Percentiles rank a stretch among this genome's conserved stretches.
Conservation (phyloP, 2,329 filamentous ascomycete genomes). For the Blastomyces parvus region DNA sequence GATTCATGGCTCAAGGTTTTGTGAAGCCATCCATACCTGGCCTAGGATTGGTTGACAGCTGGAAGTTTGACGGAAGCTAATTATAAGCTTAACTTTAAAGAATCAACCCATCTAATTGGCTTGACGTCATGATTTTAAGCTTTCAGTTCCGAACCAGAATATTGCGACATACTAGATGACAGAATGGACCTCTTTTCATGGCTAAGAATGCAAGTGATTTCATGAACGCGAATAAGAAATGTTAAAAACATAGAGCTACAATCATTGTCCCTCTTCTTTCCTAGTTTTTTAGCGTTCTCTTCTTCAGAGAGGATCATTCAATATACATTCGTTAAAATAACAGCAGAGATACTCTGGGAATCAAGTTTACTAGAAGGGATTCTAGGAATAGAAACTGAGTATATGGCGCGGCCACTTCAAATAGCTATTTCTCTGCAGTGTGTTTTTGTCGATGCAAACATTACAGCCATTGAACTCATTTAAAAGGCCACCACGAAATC, state of each 20-base stretch:
- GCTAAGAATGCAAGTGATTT: no score
- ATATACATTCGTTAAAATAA: background rate
- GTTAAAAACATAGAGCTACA: background rate
- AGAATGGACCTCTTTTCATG: no score
- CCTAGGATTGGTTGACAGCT: background rate
- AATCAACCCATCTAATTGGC: background rate
- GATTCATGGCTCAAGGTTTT: no score
- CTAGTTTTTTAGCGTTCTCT: background rate
- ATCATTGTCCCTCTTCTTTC: background rate
- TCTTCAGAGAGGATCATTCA: background rate
- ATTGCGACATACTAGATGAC: no score
- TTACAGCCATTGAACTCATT: conserved; percentile 10
- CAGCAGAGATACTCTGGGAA: background rate
- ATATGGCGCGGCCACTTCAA: conserved; percentile 10
- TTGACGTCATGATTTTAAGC: background rate
- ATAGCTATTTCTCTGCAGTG: conserved; percentile 1
- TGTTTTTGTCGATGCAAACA: conserved; percentile 11
- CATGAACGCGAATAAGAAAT: background rate
- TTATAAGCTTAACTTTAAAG: conserved; percentile 3
- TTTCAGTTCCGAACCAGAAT: background rate
- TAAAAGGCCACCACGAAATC: conserved; percentile 10
- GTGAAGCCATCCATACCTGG: no score
- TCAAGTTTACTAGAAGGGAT: background rate
- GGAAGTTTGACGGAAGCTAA: background rate
- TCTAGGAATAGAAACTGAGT: background rate